Evolutionary conservation across 257 asterid species (phyloP).

Genomic region (Solanum raphanifolium): DNA sequence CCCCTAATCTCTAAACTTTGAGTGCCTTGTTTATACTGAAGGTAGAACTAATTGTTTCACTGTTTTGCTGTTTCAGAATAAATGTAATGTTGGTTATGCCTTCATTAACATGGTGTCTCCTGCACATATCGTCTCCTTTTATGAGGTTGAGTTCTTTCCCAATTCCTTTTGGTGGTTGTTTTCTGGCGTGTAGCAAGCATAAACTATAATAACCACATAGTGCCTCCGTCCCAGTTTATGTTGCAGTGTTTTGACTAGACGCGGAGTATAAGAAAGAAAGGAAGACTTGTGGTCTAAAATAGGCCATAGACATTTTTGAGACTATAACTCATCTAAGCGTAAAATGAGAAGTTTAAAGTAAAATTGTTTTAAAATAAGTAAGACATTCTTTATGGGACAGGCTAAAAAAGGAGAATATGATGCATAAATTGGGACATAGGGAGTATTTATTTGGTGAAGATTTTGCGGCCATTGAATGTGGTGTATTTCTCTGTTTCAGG

Average conservation of each 20-base stretch:
- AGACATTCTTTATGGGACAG: neutral
- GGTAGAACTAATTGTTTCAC: neutral
- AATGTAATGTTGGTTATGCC: constrained; percentile 97
- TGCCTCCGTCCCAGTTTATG: neutral
- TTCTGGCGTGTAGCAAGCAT: neutral
- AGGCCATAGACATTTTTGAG: neutral
- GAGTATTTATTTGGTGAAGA: neutral
- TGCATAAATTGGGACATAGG: neutral
- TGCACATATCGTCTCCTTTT: constrained; percentile 64
- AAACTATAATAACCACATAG: neutral
- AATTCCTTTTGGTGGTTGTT: neutral
- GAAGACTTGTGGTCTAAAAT: neutral
- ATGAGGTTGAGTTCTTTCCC: constrained; percentile 44
- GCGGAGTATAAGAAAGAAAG: neutral
- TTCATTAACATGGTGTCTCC: constrained; percentile 95
- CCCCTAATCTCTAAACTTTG: neutral
- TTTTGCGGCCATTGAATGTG: neutral
- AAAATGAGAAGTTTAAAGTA: neutral
- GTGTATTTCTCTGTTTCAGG: neutral
- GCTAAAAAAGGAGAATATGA: neutral
- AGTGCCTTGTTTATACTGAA: neutral
- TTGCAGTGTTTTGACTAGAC: neutral
- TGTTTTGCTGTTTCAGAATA: constrained; percentile 45
- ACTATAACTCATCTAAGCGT: neutral
- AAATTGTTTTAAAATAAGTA: neutral